Evolutionary conservation across 345 rosid species (phyloP), one percentile per base, ranked within the genome.

Genomic region (Eucalyptus curtisii): DNA sequence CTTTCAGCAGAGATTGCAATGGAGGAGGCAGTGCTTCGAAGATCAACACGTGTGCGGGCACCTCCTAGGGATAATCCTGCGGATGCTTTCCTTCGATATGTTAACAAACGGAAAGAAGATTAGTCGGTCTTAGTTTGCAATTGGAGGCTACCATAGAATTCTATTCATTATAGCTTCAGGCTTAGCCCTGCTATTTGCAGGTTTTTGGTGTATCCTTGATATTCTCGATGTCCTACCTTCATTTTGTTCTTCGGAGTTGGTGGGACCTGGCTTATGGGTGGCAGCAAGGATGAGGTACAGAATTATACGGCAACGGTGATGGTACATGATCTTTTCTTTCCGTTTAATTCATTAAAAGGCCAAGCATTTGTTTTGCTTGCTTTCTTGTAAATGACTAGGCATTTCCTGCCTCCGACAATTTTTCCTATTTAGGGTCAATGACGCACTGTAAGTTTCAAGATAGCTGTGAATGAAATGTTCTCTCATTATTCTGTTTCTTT

Each of bases 91-190:
- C 93, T 94, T 68, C 93, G 95, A 92, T 98, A 98, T 59, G 96
- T 94, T 86, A 98, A 98, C 95, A 95, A 93, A 95, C 96, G 97
- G 99, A 97, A 95, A 93, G 98, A 95, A 91, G 99, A 98, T 47
- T 94, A 90, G 90, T 50, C 37, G 33, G 86, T 49, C 68, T 76
- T 40, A 40, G 47, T 76, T 76, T 76, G 45, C 84, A 76, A 37
- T 64, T 64, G 76, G 76, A 64, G 76, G 40, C 37, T n/a, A 64
- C 76, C 37, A 64, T 76, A 76, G 84, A 76, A 76, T 12, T 47
- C 33, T 55, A 79, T 76, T 89, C 87, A 66, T 71, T 27, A 20
- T 44, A 49, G 59, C n/a, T 71, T 16, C 55, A 44, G 20, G 48
- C 59, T 76, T 44, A 24, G 49, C 33, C 49, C 81, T n/a, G 37